Evolutionary conservation across 2,329 filamentous ascomycete species (phyloP), one percentile per base, ranked within the genome.

Genomic region (Paecilomyces formosus): DNA sequence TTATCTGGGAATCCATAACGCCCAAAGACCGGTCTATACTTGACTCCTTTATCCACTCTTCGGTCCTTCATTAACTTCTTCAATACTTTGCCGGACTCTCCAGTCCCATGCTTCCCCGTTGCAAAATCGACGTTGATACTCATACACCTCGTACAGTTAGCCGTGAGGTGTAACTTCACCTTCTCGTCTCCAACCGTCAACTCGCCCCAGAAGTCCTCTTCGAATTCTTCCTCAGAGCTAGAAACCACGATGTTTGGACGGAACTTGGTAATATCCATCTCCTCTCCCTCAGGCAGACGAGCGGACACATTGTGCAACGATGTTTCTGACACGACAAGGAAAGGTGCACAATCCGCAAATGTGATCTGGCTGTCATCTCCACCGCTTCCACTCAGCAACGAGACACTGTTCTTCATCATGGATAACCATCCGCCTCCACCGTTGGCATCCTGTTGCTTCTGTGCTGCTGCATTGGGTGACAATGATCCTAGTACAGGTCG

Each of bases 141-240:
- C 30, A 78, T 74, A 71, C 88, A 92, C 45, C 88, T 79, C 33
- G 79, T 81, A 68, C 88, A 92, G 70, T 91, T 89, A 55, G 83
- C 84, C 33, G 87, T 90, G 30, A 91, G 75, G 4, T 81, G 68
- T 6, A 90, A 74, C 49, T 73, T 74, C 13, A 64, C 55, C 8
- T 57, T 55, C 7, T 39, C 54, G 13, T 60, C 61, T 0, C 67
- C 65, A 45, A 88, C 69, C 15, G 71, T 70, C 33, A 90, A 71
- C 66, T 86, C 84, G 2, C 76, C 82, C 88, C 88, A 92, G 67
- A 82, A 90, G 68, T 92, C 88, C 70, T 92, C 88, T 12, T 87
- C 86, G 69, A 83, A 92, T 1, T 83, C 72, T 24, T 63, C 74
- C 9, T 73, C 70, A 3, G 82, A 79, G 2, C 85, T 85, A 39